Conservation (phyloP, 1,284 basidiomycete species). For the Microbotryomycetes sp. region DNA sequence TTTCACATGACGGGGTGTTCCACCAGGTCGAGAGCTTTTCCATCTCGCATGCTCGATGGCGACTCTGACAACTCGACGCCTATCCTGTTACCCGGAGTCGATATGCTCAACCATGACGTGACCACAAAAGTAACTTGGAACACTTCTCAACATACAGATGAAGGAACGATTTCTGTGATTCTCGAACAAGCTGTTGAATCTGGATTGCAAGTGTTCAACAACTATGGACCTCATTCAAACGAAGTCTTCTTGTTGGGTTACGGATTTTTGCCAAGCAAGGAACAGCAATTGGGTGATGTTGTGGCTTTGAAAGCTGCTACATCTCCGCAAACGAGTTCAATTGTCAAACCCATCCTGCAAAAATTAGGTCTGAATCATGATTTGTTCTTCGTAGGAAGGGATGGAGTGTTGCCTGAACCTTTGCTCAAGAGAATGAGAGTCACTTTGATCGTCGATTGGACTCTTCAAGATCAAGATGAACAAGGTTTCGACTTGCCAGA, state of each 20-base stretch:
- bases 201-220: slow-evolving; percentile 72
- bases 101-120: slow-evolving; percentile 72
- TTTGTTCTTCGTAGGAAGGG: slow-evolving; percentile 39
- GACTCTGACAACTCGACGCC: slow-evolving; percentile 54
- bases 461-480: slow-evolving; percentile 59
- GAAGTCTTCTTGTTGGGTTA: slow-evolving; percentile 80
- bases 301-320: slow-evolving; percentile 7
- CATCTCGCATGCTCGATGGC: slow-evolving; percentile 63
- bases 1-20: slow-evolving; percentile 67
- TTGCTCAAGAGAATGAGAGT: slow-evolving; percentile 34
- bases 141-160: slow-evolving; percentile 43
- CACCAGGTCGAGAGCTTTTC: slow-evolving; percentile 79
- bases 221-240: slow-evolving; percentile 78
- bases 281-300: slow-evolving; percentile 7
- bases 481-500: slow-evolving; percentile 52
- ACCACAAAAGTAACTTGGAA: slow-evolving; percentile 71
- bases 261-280: slow-evolving; percentile 56
- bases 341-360: neutral
- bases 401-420: slow-evolving; percentile 21
- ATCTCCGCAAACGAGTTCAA: too few species aligned
- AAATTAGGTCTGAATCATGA: neutral
- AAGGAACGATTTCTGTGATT: slow-evolving; percentile 41
- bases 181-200: slow-evolving; percentile 47
- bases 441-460: slow-evolving; percentile 35
- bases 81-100: slow-evolving; percentile 75